Base-by-base conservation (phyloP, 2,329 filamentous ascomycete species). In the Phaeophleospora eucalypticola region DNA sequence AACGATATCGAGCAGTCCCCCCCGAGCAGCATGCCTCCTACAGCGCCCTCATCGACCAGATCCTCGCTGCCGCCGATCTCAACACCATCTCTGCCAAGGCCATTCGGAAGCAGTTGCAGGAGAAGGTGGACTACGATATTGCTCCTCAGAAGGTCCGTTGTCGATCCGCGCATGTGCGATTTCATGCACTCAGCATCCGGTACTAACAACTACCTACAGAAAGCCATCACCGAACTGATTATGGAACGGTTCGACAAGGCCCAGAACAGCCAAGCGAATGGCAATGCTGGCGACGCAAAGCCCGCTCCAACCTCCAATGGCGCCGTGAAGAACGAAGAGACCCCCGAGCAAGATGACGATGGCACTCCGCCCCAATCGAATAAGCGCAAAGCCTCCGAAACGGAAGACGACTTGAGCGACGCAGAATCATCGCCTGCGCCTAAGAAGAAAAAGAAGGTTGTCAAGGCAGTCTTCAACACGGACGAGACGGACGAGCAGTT, bases 401-500 rank as follows among this genome's bases (percentile, higher is more conserved):
- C 51, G 14, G 58, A 62, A 54, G 66, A 49, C 10, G 65, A 64
- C 32, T 59, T 71, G 41, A 75, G 71, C 12, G 68, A 70, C 37
- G 57, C 58, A 15, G 63, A 65, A 41, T 64, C 67, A 15, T 61
- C 69, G 3, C 72, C 72, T 19, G 70, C 72, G 1, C 52, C 56
- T 12, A 61, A 61, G 51, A 61, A 61, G 37, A 51, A 42, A 12
- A 61, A 59, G 49, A 74, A 73, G 61, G 89, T 88, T 70, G 6
- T 12, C 24, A 85, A 85, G 68, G 68, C 74, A 47, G 35, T 48
- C n/a, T 50, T 54, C 33, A 83, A 83, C 63, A 78, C 80, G 36
- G 77, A 81, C 20, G 72, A 80, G 56, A 88, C 95, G 54, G 93
- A 98, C 68, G 93, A 91, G 27, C 82, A 86, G 36, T 81, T 91